Base-by-base conservation (phyloP, 768 basidiomycete species). In the Mycena crocata region DNA sequence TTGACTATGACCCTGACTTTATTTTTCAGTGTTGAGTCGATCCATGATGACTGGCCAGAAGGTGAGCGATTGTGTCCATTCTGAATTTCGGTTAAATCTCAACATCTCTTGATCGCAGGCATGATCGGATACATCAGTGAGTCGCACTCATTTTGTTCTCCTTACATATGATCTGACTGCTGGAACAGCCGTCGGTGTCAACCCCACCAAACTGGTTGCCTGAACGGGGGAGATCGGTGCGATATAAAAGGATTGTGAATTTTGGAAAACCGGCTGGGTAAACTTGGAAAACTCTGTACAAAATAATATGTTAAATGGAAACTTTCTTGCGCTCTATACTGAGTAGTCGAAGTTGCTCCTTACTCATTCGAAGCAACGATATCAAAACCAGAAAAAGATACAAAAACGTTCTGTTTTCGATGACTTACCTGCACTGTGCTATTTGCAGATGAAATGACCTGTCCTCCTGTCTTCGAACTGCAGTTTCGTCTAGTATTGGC, bases 41-140 rank as follows among this genome's bases (percentile, higher is more conserved):
- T 75, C 39, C 60, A 75, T n/a, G 75, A 76, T 49, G 74, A 77
- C 66, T 76, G 75, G 76, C 75, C 76, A 42, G 75, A 75, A 42
- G 75, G 76, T 61, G 61, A 44, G 49, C 31, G 2, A 2, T 3
- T 17, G 14, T 2, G 6, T n/a, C 19, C 9, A 26, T 57, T 8
- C 9, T 26, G 5, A 7, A 37, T 35, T 1, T 19, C 23, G 5
- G 14, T 46, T n/a, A 5, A 30, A 32, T 23, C 48, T 35, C 5
- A 52, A 14, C 12, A 23, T 34, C 52, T 14, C 28, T 55, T 50
- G 21, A 17, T 42, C n/a, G 19, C 19, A 64, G 63, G 64, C 24
- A 58, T 64, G 21, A 58, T 64, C 39, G 63, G 56, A 34, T 64
- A 64, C 56, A 57, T 64, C 30, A 64, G 63, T 64, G 23, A 64